Evolutionary conservation across 2,329 filamentous ascomycete genomes (phyloP).

Genomic region (Macrophomina pseudophaseolina): DNA sequence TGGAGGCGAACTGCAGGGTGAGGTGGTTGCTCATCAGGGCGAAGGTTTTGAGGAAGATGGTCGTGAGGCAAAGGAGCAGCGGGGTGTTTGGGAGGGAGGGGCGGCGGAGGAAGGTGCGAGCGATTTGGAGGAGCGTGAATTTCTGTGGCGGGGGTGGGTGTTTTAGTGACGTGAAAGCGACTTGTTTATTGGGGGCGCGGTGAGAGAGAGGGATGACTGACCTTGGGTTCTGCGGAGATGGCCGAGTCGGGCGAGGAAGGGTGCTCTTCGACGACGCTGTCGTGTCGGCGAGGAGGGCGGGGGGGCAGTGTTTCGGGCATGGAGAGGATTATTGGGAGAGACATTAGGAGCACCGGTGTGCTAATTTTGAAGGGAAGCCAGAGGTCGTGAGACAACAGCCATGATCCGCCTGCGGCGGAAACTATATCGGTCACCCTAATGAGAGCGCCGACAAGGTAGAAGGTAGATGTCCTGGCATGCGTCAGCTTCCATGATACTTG

Average conservation of each 20-base stretch:
- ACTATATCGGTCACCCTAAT: conserved; percentile 22
- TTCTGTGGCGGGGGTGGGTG: not conserved
- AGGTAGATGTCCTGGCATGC: not conserved
- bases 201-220: not conserved
- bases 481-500: no score
- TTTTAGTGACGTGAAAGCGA: not conserved
- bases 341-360: conserved; percentile 10
- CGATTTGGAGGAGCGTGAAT: not conserved
- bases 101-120: not conserved
- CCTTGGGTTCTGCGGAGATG: not conserved
- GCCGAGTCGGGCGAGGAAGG: not conserved
- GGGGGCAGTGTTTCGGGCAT: conserved; percentile 9
- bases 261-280: not conserved
- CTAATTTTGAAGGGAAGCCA: conserved; percentile 25
- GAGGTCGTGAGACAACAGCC: conserved; percentile 4
- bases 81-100: not conserved
- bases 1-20: conserved; percentile 20
- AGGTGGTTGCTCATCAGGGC: conserved; percentile 18
- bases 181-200: not conserved
- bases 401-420: not conserved
- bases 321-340: conserved; percentile 5
- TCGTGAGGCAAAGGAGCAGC: conserved; percentile 7
- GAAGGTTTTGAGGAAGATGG: conserved; percentile 25
- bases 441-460: conserved; percentile 19
- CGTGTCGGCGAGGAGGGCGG: not conserved